Percentiles rank a stretch among this genome's conserved stretches.
These are phyloP conservation scores for Talaromyces nanjingensis DNA, from an alignment of 495 filamentous ascomycete species.

Conservation along the genomic window DNA sequence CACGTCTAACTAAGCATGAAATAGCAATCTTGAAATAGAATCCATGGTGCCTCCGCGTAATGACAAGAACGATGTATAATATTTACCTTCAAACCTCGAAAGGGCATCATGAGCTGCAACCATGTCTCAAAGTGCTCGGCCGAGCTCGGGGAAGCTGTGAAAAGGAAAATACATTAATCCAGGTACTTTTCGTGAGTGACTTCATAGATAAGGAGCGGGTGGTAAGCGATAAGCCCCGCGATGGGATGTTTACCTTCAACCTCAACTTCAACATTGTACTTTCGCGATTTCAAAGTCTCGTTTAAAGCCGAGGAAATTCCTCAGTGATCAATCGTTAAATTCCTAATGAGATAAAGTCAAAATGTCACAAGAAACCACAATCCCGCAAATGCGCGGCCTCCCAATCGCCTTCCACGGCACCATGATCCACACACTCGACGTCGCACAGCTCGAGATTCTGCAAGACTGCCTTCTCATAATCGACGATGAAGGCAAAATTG, in stretches of 20 bases:
- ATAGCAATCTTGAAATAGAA: too few species aligned
- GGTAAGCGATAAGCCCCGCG: neutral
- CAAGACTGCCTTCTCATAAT: conserved; percentile 39
- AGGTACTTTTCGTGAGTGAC: neutral
- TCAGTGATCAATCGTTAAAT: neutral
- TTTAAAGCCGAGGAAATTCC: neutral
- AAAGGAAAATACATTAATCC: too few species aligned
- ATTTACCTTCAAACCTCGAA: neutral
- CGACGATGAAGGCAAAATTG: conserved; percentile 34
- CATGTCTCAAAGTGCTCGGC: neutral
- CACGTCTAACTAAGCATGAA: too few species aligned
- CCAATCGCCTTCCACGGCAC: conserved; percentile 45
- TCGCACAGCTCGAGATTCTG: conserved; percentile 38
- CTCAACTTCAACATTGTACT: neutral
- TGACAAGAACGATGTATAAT: too few species aligned
- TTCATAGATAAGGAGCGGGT: neutral
- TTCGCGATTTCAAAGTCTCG: neutral
- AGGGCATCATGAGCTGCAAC: neutral
- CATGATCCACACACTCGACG: conserved; percentile 41
- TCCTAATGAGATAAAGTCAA: neutral
- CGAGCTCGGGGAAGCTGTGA: neutral
- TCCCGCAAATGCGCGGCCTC: conserved; percentile 12
- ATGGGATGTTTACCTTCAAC: neutral
- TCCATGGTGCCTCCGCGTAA: too few species aligned
- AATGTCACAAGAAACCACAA: conserved; percentile 7